Percentiles rank a stretch among this genome's conserved stretches.
phyloP scores from a whole-genome alignment of 2,329 filamentous ascomycete species.

The Dothideomycetes sp. region DNA sequence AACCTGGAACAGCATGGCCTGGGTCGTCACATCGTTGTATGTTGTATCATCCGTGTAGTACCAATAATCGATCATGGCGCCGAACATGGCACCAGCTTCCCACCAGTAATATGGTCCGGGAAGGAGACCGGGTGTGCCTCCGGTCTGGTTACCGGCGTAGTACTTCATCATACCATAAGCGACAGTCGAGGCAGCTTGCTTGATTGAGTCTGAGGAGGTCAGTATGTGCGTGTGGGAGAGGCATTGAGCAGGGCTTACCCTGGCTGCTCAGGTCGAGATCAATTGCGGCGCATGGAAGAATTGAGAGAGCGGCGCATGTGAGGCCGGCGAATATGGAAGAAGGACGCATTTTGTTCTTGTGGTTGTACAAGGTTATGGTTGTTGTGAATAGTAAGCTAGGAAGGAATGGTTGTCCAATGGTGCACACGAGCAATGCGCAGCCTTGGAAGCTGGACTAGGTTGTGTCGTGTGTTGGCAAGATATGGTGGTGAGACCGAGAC shows the following conservation, averaged over 20 bases:
- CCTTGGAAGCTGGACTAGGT: background rate
- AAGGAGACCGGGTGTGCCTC: constrained; percentile 45
- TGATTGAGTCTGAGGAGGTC: constrained; percentile 32
- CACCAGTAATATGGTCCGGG: constrained; percentile 66
- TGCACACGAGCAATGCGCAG: background rate
- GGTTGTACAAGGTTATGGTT: background rate
- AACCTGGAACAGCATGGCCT: constrained; percentile 50
- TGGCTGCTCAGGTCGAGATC: constrained; percentile 18
- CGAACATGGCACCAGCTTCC: constrained; percentile 55
- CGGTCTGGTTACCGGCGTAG: constrained; percentile 45
- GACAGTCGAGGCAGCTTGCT: constrained; percentile 32
- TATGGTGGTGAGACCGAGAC: background rate
- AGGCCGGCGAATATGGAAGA: constrained; percentile 13
- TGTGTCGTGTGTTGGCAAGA: background rate
- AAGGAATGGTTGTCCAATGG: background rate
- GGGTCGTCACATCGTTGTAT: constrained; percentile 51
- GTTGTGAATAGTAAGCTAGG: background rate
- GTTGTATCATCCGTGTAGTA: constrained; percentile 54
- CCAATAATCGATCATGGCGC: constrained; percentile 62
- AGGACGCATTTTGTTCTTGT: constrained; percentile 15
- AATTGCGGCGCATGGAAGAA: constrained; percentile 16
- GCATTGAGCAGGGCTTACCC: constrained; percentile 3
- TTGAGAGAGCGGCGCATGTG: constrained; percentile 15
- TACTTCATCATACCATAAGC: constrained; percentile 44
- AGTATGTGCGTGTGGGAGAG: background rate